Evolutionary conservation across 2,329 filamentous ascomycete genomes (phyloP).

Genomic region (Aureobasidium sp.): DNA sequence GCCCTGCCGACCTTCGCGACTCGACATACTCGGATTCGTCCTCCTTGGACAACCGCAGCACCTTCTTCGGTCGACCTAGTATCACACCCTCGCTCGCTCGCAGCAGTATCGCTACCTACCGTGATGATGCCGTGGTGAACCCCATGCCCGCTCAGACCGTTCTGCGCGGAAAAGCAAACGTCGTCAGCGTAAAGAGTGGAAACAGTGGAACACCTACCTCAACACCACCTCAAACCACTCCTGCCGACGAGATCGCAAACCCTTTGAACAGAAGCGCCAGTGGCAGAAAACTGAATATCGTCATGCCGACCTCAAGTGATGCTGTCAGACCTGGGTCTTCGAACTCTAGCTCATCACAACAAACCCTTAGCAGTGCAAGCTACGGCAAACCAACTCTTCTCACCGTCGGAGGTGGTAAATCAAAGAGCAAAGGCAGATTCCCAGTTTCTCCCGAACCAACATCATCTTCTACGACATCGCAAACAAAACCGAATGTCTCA

Average conservation of each 20-base stretch:
- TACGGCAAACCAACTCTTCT: constrained; percentile 40
- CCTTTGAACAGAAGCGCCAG: constrained; percentile 17
- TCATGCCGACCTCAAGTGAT: constrained; percentile 34
- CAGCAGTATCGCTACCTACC: constrained; percentile 74
- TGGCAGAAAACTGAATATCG: constrained; percentile 25
- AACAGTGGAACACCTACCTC: constrained; percentile 48
- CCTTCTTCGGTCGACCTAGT: constrained; percentile 37
- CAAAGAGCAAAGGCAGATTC: constrained; percentile 26
- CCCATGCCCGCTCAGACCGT: constrained; percentile 75
- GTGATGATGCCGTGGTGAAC: constrained; percentile 79
- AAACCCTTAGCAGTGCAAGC: constrained; percentile 32
- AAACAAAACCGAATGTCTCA: constrained; percentile 23
- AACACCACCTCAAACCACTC: constrained; percentile 22
- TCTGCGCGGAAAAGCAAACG: constrained; percentile 78
- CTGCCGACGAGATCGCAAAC: constrained; percentile 47
- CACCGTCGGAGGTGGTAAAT: constrained; percentile 34
- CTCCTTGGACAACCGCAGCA: constrained; percentile 37
- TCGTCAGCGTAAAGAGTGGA: constrained; percentile 82
- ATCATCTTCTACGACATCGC: constrained; percentile 22
- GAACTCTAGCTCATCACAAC: constrained; percentile 25
- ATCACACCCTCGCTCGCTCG: constrained; percentile 44
- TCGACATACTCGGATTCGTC: constrained; percentile 81
- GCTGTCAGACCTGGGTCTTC: constrained; percentile 18
- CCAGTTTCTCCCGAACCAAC: constrained; percentile 19
- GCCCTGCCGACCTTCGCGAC: constrained; percentile 81